Evolutionary conservation across 495 filamentous ascomycete species (phyloP).

Genomic region (Ramalina peruviana): DNA sequence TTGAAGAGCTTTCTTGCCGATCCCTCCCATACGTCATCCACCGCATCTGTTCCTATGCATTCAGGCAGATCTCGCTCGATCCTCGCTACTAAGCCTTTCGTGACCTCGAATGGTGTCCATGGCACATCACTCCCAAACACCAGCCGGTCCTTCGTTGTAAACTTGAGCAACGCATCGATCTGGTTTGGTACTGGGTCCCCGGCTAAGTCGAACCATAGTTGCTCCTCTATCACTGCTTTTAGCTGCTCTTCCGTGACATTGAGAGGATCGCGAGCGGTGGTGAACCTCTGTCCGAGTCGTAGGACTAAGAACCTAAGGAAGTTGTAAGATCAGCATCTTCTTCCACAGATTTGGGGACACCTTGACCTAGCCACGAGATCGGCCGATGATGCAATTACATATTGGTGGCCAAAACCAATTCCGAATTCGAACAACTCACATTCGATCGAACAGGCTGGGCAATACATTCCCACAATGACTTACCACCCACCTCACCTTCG

Average conservation of each 20-base stretch:
- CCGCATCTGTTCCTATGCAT: background rate
- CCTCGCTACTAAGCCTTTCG: background rate
- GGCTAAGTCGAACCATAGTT: constrained; percentile 38
- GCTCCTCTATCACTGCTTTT: constrained; percentile 19
- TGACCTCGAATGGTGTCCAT: constrained; percentile 14
- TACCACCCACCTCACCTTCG: constrained; percentile 31
- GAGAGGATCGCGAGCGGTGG: background rate
- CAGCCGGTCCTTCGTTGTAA: constrained; percentile 20
- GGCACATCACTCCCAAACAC: constrained; percentile 36
- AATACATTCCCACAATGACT: constrained; percentile 37
- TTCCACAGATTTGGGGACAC: too few relatives aligned
- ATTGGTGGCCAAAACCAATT: too few relatives aligned
- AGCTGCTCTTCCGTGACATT: constrained; percentile 11
- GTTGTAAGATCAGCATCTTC: too few relatives aligned
- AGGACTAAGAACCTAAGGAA: background rate
- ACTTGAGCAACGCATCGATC: constrained; percentile 23
- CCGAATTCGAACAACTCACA: constrained; percentile 13
- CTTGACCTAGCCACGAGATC: too few relatives aligned
- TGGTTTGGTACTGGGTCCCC: constrained; percentile 35
- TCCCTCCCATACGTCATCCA: background rate
- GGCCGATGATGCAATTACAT: too few relatives aligned
- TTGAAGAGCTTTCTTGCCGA: background rate
- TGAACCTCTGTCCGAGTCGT: background rate
- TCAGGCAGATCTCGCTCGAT: constrained; percentile 5
- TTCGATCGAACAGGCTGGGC: constrained; percentile 30